Conservation (phyloP, 305 asterid species). For the Andrographis paniculata region DNA sequence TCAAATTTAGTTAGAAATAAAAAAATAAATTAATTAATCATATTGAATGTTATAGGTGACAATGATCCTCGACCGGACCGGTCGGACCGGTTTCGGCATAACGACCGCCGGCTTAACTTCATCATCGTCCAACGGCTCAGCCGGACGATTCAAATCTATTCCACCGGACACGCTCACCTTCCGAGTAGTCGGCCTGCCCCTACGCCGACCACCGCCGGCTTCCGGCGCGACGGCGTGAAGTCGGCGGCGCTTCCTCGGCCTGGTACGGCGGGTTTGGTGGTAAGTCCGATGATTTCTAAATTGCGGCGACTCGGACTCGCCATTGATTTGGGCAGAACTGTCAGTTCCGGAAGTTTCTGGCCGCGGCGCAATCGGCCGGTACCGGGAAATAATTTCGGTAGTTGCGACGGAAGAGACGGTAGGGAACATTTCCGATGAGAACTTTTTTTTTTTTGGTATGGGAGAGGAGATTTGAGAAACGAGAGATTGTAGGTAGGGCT, state of each 20-base stretch:
- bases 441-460: no score
- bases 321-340: slow-evolving; percentile 29
- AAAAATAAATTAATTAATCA: no score
- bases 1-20: no score
- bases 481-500: no score
- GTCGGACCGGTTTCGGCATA: slow-evolving; percentile 62
- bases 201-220: slow-evolving; percentile 26
- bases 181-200: slow-evolving; percentile 18
- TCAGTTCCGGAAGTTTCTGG: slow-evolving; percentile 38
- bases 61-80: slow-evolving; percentile 48
- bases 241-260: slow-evolving; percentile 84
- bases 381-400: slow-evolving; percentile 78
- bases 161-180: slow-evolving; percentile 33
- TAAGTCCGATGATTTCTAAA: slow-evolving; percentile 70
- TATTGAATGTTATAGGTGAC: no score
- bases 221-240: slow-evolving; percentile 51
- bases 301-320: slow-evolving; percentile 61
- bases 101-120: slow-evolving; percentile 29
- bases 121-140: slow-evolving; percentile 34
- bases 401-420: slow-evolving; percentile 45
- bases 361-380: slow-evolving; percentile 86
- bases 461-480: no score
- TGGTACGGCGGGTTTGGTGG: slow-evolving; percentile 75
- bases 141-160: slow-evolving; percentile 45
- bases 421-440: slow-evolving; percentile 74